A percentile compares a stretch with the other conserved stretches of the same genome.
Conservation (phyloP, 202 grass and related monocot genomes). For the Miscanthus sacchariflorus region DNA sequence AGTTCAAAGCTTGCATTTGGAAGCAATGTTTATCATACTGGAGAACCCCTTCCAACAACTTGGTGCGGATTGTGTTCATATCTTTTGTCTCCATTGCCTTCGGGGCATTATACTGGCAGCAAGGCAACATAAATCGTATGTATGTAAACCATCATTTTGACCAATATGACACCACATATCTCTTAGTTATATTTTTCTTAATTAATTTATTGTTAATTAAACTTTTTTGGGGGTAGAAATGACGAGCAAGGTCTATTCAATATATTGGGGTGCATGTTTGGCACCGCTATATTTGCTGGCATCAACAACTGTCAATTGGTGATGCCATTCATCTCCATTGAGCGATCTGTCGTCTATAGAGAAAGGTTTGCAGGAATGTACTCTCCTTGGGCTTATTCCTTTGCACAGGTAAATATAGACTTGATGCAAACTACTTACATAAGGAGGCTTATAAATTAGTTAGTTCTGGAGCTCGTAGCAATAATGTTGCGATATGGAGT, state of each 20-base stretch:
- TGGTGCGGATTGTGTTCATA: slow-evolving; percentile 66
- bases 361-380: slow-evolving; percentile 94
- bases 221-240: slow-evolving; percentile 55
- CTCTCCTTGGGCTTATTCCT: slow-evolving; percentile 88
- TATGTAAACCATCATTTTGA: slow-evolving; percentile 50
- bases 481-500: background rate
- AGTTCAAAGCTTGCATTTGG: slow-evolving; percentile 90
- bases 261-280: background rate
- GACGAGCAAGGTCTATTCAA: slow-evolving; percentile 74
- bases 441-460: background rate
- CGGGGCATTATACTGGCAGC: slow-evolving; percentile 66
- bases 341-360: slow-evolving; percentile 74
- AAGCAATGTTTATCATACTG: slow-evolving; percentile 85
- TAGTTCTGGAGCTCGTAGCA: background rate
- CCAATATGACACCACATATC: background rate
- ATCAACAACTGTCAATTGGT: slow-evolving; percentile 72
- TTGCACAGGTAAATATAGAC: slow-evolving; percentile 62
- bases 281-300: slow-evolving; percentile 55
- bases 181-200: slow-evolving; percentile 14
- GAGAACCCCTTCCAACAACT: slow-evolving; percentile 90
- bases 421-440: background rate
- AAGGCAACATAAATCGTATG: slow-evolving; percentile 54
- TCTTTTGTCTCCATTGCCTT: slow-evolving; percentile 32
- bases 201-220: background rate
- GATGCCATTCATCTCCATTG: slow-evolving; percentile 75